These are phyloP conservation scores for Vanrija sp. DNA, from an alignment of 1,284 basidiomycete species.

Conservation along the genomic window DNA sequence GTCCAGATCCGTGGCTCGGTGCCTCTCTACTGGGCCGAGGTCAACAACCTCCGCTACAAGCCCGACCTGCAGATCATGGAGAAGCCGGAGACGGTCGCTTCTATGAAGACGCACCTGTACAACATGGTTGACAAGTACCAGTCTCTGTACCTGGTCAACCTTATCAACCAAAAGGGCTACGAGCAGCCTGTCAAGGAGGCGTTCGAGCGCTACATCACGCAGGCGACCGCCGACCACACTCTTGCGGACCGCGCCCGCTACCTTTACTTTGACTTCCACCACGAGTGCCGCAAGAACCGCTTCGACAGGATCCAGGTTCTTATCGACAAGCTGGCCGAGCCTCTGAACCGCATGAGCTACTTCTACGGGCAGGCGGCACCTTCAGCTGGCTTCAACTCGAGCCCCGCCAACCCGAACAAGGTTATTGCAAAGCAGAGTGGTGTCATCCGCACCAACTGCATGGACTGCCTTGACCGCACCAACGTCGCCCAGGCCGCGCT, in stretches of 20 bases:
- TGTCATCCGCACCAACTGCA: constrained; percentile 56
- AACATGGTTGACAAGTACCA: constrained; percentile 76
- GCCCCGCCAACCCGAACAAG: constrained; percentile 14
- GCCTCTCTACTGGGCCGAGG: constrained; percentile 94
- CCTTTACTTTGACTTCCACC: constrained; percentile 97
- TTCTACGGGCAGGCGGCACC: constrained; percentile 26
- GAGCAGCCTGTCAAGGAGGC: constrained; percentile 96
- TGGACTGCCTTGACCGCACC: constrained; percentile 95
- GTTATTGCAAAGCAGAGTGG: constrained; percentile 41
- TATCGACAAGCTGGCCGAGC: constrained; percentile 70
- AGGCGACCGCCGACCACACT: constrained; percentile 34
- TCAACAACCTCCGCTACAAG: constrained; percentile 94
- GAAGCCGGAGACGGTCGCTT: constrained; percentile 71
- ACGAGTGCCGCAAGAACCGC: constrained; percentile 90
- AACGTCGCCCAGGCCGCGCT: constrained; percentile 91
- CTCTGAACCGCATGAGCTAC: constrained; percentile 69
- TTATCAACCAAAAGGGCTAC: constrained; percentile 93
- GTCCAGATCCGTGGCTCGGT: constrained; percentile 93
- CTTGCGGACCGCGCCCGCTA: constrained; percentile 63
- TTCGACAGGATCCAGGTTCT: constrained; percentile 89
- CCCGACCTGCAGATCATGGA: constrained; percentile 98
- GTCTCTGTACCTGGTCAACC: constrained; percentile 76
- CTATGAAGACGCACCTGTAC: constrained; percentile 70
- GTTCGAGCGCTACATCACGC: constrained; percentile 69
- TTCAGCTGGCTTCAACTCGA: constrained; percentile 12